Conservation (phyloP, 2,329 filamentous ascomycete genomes). For the Ophiostoma australiae region DNA sequence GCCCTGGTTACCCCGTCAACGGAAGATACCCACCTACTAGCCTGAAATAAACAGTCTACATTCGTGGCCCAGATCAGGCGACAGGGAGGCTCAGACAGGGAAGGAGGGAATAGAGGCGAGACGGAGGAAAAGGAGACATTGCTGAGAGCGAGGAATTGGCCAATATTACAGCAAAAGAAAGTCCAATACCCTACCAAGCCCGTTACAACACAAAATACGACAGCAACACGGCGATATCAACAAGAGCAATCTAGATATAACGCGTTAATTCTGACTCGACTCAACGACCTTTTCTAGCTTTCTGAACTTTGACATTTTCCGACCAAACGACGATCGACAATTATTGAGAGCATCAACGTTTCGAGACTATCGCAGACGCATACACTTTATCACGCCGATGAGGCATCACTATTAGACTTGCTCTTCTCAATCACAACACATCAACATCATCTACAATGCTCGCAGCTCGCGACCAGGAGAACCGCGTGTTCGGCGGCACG, state of each 20-base stretch:
- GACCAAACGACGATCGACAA: neutral
- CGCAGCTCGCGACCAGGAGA: slow-evolving; percentile 81
- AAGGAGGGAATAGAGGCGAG: slow-evolving; percentile 8
- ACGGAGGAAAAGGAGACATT: slow-evolving; percentile 15
- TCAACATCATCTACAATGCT: slow-evolving; percentile 51
- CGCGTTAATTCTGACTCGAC: neutral
- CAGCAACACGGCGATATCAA: slow-evolving; percentile 19
- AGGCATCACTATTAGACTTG: neutral
- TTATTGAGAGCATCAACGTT: neutral
- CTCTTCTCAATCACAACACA: neutral
- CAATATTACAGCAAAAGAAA: slow-evolving; percentile 6
- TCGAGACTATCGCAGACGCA: neutral
- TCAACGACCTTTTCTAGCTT: neutral
- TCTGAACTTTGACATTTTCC: neutral
- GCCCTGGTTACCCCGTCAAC: slow-evolving; percentile 26
- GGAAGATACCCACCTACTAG: slow-evolving; percentile 16
- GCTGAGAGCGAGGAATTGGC: neutral
- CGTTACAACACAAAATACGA: slow-evolving; percentile 5
- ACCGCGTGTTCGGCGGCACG: slow-evolving; percentile 71
- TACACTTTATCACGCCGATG: slow-evolving; percentile 1
- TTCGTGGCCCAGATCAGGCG: slow-evolving; percentile 10
- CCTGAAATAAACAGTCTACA: slow-evolving; percentile 22
- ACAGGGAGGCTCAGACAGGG: neutral
- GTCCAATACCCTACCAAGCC: neutral
- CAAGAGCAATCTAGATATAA: slow-evolving; percentile 1